Evolutionary conservation across 1,284 basidiomycete species (phyloP), one percentile per base, ranked within the genome.

Genomic region (Trichosporon coremiiforme): DNA sequence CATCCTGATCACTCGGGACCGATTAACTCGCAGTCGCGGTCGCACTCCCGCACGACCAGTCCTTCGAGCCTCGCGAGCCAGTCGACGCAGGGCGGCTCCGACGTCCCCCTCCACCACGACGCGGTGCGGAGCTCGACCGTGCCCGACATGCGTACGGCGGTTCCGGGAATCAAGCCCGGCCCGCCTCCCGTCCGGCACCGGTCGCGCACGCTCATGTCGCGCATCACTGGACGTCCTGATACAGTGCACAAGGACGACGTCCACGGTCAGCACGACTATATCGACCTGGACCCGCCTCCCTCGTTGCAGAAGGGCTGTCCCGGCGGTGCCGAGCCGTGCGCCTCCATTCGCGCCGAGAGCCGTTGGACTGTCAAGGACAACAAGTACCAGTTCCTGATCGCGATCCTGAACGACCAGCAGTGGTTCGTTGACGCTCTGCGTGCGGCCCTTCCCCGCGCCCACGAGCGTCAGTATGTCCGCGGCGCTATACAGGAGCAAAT

Each of bases 401-500:
- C 77, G 0, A 76, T 83, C 2, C 74, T 83, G 45, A 81, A 81
- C 63, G 78, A 83, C 35, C 77, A 81, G 55, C 73, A 67, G 2
- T 77, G 74, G 74, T 84, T 84, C 63, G 67, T 71, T 15, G 57
- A 74, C 5, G 70, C 74, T 7, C 71, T 84, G 33, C 55, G 75
- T 13, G 50, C 68, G 1, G 79, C 79, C 0, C 72, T 81, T 4
- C 25, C 68, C 0, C 70, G 70, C 1, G 75, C 79, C 4, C 71
- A 74, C 29, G 36, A 41, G 13, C 68, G 79, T 8, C 63, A 71
- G 29, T 79, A 76, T 74, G 76, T 75, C 69, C 64, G 68, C 0
- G 79, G 70, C 8, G 73, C 65, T 35, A 29, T 41, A 17, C 66
- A 69, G 7, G 75, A 77, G 25, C 74, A 75, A 33, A 76, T 82